phyloP scores from a whole-genome alignment of 805 yeast genomes.

The Candida pini region DNA sequence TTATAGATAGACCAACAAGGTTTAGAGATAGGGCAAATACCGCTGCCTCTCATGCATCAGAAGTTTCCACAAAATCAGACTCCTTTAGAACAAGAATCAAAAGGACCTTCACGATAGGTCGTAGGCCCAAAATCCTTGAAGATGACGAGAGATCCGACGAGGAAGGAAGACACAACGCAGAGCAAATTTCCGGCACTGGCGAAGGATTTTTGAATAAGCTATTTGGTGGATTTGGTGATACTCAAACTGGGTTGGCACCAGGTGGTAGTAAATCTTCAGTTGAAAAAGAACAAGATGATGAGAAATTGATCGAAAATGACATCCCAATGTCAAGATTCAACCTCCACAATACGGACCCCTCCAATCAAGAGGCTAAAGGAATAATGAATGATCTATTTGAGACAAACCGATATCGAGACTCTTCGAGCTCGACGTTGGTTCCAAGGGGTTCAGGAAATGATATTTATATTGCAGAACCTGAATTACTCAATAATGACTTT shows the following conservation, averaged over 20 bases:
- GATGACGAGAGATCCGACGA: conserved; percentile 1
- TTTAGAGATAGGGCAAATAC: not conserved
- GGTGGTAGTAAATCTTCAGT: conserved; percentile 10
- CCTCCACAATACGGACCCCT: conserved; percentile 36
- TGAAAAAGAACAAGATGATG: conserved; percentile 36
- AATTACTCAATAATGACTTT: conserved; percentile 25
- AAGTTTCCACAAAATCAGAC: not conserved
- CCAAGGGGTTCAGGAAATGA: conserved; percentile 6
- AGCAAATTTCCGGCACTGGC: not conserved
- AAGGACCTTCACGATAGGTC: conserved; percentile 12
- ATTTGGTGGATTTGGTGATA: conserved; percentile 9
- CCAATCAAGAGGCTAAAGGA: conserved; percentile 49
- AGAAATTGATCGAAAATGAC: conserved; percentile 22
- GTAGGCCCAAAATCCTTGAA: not conserved
- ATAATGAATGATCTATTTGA: conserved; percentile 45
- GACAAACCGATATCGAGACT: conserved; percentile 17
- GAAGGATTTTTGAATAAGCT: conserved; percentile 7
- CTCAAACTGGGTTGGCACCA: conserved; percentile 13
- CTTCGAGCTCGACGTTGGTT: conserved; percentile 11
- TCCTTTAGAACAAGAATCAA: conserved; percentile 12
- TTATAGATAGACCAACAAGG: not conserved
- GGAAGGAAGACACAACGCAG: too few species aligned
- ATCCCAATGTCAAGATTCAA: conserved; percentile 40
- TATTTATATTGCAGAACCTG: conserved; percentile 26
- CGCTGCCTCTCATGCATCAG: not conserved